Evolutionary conservation across 768 basidiomycete genomes (phyloP), one percentile per base, ranked within the genome.

Genomic region (Mycena olivaceomarginata): DNA sequence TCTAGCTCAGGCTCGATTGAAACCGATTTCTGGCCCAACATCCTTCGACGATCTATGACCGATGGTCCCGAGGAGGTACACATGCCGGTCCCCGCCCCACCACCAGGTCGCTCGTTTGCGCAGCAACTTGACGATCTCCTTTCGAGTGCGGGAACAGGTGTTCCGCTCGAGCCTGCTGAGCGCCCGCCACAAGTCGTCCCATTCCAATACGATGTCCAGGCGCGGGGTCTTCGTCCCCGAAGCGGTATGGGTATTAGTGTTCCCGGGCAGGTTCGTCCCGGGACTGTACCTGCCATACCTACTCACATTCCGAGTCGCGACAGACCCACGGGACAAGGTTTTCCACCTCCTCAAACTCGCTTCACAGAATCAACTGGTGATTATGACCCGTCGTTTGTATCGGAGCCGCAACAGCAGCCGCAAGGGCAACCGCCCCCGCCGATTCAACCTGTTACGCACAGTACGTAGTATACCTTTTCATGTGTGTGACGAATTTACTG

Each of bases 81-180:
- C 74, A 85, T 83, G 82, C 88, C 90, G 0, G 84, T 91, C n/a
- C 90, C 90, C 7, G 83, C 87, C 11, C 88, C 92, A 7, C 82
- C 88, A 6, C 88, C 88, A 8, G 91, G 90, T 10, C 90, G 87
- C 5, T 91, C 93, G 0, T 85, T 95, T 48, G 90, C 91, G 11
- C 89, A 93, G 66, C 90, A 92, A 69, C 83, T 95, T 6, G 90
- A 92, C 73, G 92, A 93, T 10, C 88, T 95, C 45, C 79, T 95
- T 39, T 88, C 90, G n/a, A 67, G 64, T 20, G 82, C 91, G 13
- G 87, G 86, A 11, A 85, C 88, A 18, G 84, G 85, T 25, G 83
- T 87, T 1, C 83, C 87, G 7, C 86, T 86, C 18, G 84, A 85
- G 9, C 84, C 85, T 16, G 86, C 90, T 18, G 86, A 89, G 63